phyloP scores from a whole-genome alignment of 805 yeast genomes.

The Wickerhamomyces bisporus region DNA sequence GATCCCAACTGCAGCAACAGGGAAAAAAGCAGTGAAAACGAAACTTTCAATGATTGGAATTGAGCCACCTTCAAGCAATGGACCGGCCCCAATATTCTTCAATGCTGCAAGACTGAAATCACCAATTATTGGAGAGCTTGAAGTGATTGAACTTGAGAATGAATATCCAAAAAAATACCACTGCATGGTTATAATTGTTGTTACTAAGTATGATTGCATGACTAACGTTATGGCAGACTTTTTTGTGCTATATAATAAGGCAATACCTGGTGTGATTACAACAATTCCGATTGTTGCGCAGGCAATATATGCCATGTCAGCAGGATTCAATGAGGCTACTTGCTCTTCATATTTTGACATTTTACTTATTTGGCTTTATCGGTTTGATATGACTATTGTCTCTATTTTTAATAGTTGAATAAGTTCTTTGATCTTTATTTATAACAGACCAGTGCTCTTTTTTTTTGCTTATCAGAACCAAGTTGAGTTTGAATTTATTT shows the following conservation, averaged over 20 bases:
- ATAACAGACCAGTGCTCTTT: too few relatives aligned
- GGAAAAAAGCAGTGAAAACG: constrained; percentile 86
- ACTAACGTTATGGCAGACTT: constrained; percentile 76
- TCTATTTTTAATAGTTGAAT: too few relatives aligned
- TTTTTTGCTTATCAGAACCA: too few relatives aligned
- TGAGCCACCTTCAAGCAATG: constrained; percentile 63
- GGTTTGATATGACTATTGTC: too few relatives aligned
- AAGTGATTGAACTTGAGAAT: constrained; percentile 71
- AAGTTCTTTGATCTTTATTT: too few relatives aligned
- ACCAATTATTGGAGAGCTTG: constrained; percentile 70
- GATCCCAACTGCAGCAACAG: constrained; percentile 85
- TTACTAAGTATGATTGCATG: constrained; percentile 68
- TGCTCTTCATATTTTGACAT: too few relatives aligned
- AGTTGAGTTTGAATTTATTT: too few relatives aligned
- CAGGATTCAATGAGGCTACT: constrained; percentile 31
- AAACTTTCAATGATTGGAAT: constrained; percentile 48
- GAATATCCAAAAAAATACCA: constrained; percentile 99
- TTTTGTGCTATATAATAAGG: constrained; percentile 87
- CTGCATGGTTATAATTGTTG: constrained; percentile 69
- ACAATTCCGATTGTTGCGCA: constrained; percentile 37
- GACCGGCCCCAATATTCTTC: constrained; percentile 58
- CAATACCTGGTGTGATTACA: constrained; percentile 92
- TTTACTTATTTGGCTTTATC: too few relatives aligned
- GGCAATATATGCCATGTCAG: constrained; percentile 46
- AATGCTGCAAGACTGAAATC: constrained; percentile 77